These are phyloP conservation scores for Neonothopanus nambi DNA, from an alignment of 1,284 basidiomycete species.

Conservation along the genomic window DNA sequence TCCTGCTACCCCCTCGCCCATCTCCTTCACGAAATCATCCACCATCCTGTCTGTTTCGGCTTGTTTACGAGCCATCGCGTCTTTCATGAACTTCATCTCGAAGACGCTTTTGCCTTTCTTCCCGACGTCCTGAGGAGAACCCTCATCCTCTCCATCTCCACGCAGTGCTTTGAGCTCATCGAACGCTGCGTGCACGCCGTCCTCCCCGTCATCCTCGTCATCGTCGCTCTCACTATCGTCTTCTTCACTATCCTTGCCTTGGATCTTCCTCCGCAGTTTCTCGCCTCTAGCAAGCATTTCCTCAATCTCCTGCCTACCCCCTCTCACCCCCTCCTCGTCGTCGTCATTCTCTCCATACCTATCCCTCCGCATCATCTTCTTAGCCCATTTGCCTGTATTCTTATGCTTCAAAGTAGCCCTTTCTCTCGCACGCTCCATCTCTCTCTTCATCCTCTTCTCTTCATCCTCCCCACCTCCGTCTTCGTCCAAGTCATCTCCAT, in stretches of 20 bases:
- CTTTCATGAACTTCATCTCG: constrained; percentile 96
- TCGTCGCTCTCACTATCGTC: constrained; percentile 52
- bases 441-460: constrained; percentile 64
- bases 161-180: constrained; percentile 66
- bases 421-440: constrained; percentile 80
- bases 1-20: constrained; percentile 43
- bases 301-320: constrained; percentile 71
- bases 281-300: constrained; percentile 81
- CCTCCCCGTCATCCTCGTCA: constrained; percentile 44
- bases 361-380: constrained; percentile 65
- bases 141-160: constrained; percentile 32
- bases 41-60: constrained; percentile 58
- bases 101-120: constrained; percentile 69
- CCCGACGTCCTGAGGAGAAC: constrained; percentile 29
- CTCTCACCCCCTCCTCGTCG: constrained; percentile 74
- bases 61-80: constrained; percentile 74
- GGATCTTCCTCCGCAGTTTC: constrained; percentile 70
- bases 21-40: constrained; percentile 71
- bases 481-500: constrained; percentile 54
- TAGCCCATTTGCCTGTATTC: constrained; percentile 81
- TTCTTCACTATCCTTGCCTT: constrained; percentile 52
- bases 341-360: constrained; percentile 64
- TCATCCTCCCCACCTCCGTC: constrained; percentile 54
- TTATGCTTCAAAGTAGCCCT: constrained; percentile 86
- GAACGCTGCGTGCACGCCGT: constrained; percentile 63